Evolutionary conservation across 345 rosid genomes (phyloP), one percentile per base, ranked within the genome.

Genomic region (Viola odorata): DNA sequence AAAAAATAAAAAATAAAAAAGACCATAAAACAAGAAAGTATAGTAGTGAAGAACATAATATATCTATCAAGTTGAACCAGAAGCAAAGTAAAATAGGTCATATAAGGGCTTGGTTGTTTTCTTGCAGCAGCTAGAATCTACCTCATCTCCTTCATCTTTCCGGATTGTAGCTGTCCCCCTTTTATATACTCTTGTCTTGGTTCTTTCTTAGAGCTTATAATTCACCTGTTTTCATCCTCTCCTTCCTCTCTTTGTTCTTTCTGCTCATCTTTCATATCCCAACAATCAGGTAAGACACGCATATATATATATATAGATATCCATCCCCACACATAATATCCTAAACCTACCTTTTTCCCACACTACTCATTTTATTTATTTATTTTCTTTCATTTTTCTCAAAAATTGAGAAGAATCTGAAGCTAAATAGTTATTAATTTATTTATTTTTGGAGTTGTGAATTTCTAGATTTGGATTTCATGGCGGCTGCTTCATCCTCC

Each of bases 131-230:
- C n/a, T n/a, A n/a, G n/a, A n/a, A n/a, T n/a, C n/a, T n/a, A n/a
- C n/a, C n/a, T n/a, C n/a, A n/a, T n/a, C n/a, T 73, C 79, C 71
- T 75, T 54, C 62, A 55, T 14, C 72, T 23, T 23, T 77, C 75
- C 78, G 72, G 83, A 75, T 75, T 65, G 72, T 80, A 72, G 85
- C 87, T 77, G 75, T 78, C 32, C 81, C 64, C 75, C 66, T 57
- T 69, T 63, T 66, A 62, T 66, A 62, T 65, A 63, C 71, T 64
- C 53, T 63, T 66, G 60, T 62, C 67, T 67, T 76, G 74, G 76
- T 67, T 68, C 80, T 72, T 71, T 76, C 61, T 57, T 73, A 50
- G 60, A 50, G 60, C 61, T 68, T 59, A n/a, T 13, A 36, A 61
- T 73, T 49, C 39, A 63, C 57, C 62, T 62, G 44, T 67, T 23